These are phyloP conservation scores for Pinus albicaulis DNA, from an alignment of 75 land plant genomes.

Conservation along the genomic window DNA sequence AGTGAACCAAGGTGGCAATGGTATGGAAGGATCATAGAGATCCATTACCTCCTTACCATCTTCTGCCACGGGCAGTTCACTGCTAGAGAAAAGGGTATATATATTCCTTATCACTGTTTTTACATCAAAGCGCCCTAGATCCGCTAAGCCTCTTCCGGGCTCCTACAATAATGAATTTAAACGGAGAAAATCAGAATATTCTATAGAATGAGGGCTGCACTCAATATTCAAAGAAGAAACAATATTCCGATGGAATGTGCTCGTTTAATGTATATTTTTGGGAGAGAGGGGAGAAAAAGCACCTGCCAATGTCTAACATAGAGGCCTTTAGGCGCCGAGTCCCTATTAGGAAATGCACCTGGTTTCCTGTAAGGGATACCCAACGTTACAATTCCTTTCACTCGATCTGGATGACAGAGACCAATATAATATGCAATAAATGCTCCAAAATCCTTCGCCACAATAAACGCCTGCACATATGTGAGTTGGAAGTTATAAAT, in stretches of 20 bases:
- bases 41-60: conserved; percentile 65
- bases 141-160: conserved; percentile 75
- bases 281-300: neutral
- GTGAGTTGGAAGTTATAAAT: no score
- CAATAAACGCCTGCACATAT: conserved; percentile 41
- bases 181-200: neutral
- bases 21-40: conserved; percentile 37
- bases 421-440: conserved; percentile 22
- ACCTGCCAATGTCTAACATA: neutral
- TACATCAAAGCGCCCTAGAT: conserved; percentile 66
- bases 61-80: conserved; percentile 46
- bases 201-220: no score
- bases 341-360: neutral
- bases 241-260: neutral
- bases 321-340: neutral
- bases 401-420: conserved; percentile 39
- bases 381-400: conserved; percentile 34
- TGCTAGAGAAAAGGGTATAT: conserved; percentile 56
- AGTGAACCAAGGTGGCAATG: conserved; percentile 63
- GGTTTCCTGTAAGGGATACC: conserved; percentile 37
- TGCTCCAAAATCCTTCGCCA: conserved; percentile 58
- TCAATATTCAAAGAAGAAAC: neutral
- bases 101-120: conserved; percentile 54
- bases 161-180: conserved; percentile 26
- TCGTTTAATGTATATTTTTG: neutral